Evolutionary conservation across 192 early-diverging fungal genomes (phyloP), one percentile per base, ranked within the genome.

Genomic region (Polychytrium aggregatum): DNA sequence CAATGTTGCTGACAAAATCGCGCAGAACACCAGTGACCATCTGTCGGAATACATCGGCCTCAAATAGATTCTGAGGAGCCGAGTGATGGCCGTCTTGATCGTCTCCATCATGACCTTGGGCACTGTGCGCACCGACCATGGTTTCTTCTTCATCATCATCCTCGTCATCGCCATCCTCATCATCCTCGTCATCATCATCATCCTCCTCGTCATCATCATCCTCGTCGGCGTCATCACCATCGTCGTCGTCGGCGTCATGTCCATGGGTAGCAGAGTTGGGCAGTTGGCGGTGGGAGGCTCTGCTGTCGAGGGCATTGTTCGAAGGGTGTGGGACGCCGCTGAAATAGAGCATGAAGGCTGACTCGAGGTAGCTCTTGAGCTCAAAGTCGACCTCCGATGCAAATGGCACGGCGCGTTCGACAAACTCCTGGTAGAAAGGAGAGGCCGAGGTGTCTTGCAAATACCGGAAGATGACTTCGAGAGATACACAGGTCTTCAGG

Each of bases 351-450:
- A 70, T 37, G n/a, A 91, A 39, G 10, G 67, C 65, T 6, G 70
- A 63, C 38, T 79, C 64, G 20, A 81, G 61, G 18, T 57, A 73
- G 11, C 53, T 62, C 37, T 68, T 68, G 20, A 85, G 48, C 27
- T 78, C 71, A 37, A 68, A 71, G 36, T 74, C 64, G 6, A 85
- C 73, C 35, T 76, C 56, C 22, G 70, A 76, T 7, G 82, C 83
- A 42, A 72, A 59, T 2, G 86, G 85, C 7, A 57, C 62, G 14
- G 64, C 54, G 16, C 70, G 64, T 62, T 92, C 87, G 5, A 86
- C 82, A 80, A 90, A 90, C 22, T 63, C 71, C 59, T 85, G 85
- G 28, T 68, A 59, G 37, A 88, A 74, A 4, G 82, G 84, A 24
- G 79, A 82, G 2, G 84, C 79, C 14, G 82, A 55, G 21, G 46